These are phyloP conservation scores for Punica granatum DNA, from an alignment of 345 rosid species.

Conservation along the genomic window DNA sequence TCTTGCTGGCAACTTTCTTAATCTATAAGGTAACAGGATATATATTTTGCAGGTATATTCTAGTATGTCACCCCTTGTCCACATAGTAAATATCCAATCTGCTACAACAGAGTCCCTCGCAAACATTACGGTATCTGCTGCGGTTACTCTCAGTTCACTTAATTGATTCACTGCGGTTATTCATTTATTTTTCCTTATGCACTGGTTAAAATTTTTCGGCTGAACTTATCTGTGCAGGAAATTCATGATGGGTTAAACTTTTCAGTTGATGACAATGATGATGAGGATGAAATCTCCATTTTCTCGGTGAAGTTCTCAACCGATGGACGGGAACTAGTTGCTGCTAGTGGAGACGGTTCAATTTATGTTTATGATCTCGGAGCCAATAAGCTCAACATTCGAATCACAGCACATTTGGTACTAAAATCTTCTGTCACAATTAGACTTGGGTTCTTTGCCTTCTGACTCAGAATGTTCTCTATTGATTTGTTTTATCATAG, in stretches of 20 bases:
- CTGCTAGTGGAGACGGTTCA: constrained; percentile 33
- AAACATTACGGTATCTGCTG: constrained; percentile 41
- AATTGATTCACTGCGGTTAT: background rate
- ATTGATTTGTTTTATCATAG: too few relatives aligned
- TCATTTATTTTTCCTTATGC: background rate
- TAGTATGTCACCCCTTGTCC: constrained; percentile 49
- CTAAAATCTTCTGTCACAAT: background rate
- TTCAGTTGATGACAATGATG: constrained; percentile 24
- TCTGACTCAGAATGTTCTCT: too few relatives aligned
- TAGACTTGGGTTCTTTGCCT: background rate
- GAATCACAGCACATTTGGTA: constrained; percentile 55
- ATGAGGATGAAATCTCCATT: constrained; percentile 26
- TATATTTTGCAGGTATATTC: constrained; percentile 52
- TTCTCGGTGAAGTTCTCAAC: constrained; percentile 63
- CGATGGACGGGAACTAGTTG: constrained; percentile 66
- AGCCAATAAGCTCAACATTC: constrained; percentile 36
- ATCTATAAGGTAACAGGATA: constrained; percentile 3
- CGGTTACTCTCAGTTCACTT: background rate
- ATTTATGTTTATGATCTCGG: constrained; percentile 62
- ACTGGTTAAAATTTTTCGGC: background rate
- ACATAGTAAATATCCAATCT: constrained; percentile 50
- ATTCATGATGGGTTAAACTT: constrained; percentile 55
- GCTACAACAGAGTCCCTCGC: constrained; percentile 45
- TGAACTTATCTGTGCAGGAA: constrained; percentile 32
- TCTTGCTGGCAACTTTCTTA: background rate